Percentiles rank a stretch among this genome's conserved stretches.
Evolutionary conservation across 1,139 yeast genomes (phyloP).

Genomic region (Saccharomycopsis crataegensis): DNA sequence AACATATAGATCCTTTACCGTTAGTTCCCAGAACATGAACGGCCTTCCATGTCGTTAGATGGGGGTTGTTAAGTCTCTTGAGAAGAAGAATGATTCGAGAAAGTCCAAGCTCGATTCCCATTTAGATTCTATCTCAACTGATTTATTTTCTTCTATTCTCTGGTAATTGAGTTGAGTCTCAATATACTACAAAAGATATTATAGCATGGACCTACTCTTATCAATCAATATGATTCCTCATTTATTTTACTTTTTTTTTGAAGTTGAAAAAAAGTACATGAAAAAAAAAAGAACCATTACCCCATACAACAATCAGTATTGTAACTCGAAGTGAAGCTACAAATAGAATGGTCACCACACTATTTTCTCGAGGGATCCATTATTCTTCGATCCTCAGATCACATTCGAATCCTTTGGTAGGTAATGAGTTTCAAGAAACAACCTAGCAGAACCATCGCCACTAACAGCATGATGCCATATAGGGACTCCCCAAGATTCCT

Average conservation of each 20-base stretch:
- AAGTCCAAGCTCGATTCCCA: conserved; percentile 62
- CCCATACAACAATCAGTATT: no score
- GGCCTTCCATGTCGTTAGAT: conserved; percentile 44
- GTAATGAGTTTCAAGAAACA: conserved; percentile 22
- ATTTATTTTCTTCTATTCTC: not conserved
- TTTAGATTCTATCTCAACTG: conserved; percentile 17
- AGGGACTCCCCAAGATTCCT: conserved; percentile 48
- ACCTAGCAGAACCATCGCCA: not conserved
- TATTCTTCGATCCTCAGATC: not conserved
- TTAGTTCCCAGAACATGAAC: conserved; percentile 91
- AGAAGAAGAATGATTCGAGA: conserved; percentile 51
- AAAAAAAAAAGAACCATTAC: no score
- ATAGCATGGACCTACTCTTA: no score
- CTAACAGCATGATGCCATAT: not conserved
- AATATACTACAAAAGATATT: not conserved
- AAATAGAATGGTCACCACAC: no score
- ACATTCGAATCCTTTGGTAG: conserved; percentile 50
- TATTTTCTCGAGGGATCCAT: no score
- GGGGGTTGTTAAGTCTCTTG: conserved; percentile 62
- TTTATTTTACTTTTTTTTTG: no score
- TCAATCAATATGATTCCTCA: no score
- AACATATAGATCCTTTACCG: conserved; percentile 81
- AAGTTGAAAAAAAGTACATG: no score
- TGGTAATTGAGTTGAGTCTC: not conserved
- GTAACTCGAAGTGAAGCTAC: no score